Base-by-base conservation (phyloP, 768 basidiomycete genomes). In the Leccinum ochraceum region DNA sequence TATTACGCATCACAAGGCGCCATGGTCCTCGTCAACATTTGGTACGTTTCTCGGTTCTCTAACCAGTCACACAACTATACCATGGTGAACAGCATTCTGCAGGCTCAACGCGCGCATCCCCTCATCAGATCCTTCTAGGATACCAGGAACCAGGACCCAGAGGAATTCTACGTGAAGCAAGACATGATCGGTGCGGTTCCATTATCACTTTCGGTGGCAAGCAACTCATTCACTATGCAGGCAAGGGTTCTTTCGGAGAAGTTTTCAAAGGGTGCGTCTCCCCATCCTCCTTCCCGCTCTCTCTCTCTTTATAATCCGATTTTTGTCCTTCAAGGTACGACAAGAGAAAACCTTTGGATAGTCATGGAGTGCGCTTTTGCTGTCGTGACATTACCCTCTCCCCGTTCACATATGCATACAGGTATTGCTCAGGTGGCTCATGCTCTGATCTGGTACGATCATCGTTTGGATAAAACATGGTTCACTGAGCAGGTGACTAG, bases 171-270 rank as follows among this genome's bases (percentile, higher is more conserved):
- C 75, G 95, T 98, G 64, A 93, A 90, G 75, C 96, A 99, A 79
- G 92, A 97, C 75, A 86, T 94, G 74, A 98, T 99, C 70, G 96
- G 96, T 96, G 66, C 46, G 81, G 74, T 59, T 60, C 50, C 50
- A 8, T 26, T 46, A 51, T 57, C 54, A 48, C 52, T 57, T 64
- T 46, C 53, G 36, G n/a, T 61, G 58, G n/a, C 63, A 62, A 53
- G 59, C 54, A 36, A 52, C 66, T 69, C 61, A 74, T 42, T 10
- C 53, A 52, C 44, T 51, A 28, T 56, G 24, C 63, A 97, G 96
- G 95, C 63, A 98, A 99, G 76, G 96, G 96, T 34, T 98, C 95
- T 6, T 98, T 99, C 70, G 97, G 96, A 70, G 97, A 98, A 76
- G 95, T 98, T n/a, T 98, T 92, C 80, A 98, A 98, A 78, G 97